These are phyloP conservation scores for Hygrophila difformis DNA, from an alignment of 257 asterid species.

Conservation along the genomic window DNA sequence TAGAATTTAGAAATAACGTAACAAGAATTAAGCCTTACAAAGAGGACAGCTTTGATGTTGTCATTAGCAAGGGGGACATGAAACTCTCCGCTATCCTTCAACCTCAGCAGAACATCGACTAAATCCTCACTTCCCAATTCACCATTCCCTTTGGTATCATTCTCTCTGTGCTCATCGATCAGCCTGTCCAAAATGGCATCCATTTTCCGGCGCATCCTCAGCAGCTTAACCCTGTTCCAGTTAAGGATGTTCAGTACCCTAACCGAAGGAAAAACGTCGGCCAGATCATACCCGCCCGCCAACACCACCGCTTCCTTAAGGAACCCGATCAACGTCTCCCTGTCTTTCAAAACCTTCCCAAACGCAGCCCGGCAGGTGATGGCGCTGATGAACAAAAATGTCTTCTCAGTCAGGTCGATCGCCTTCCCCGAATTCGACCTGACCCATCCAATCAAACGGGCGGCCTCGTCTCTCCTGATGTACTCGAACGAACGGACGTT, in stretches of 20 bases:
- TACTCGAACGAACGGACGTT: neutral
- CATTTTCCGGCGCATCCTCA: constrained; percentile 3
- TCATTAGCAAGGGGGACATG: neutral
- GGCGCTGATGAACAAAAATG: constrained; percentile 1
- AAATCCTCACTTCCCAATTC: constrained; percentile 14
- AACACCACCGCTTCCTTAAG: neutral
- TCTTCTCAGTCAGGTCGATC: constrained; percentile 1
- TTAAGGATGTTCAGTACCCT: constrained; percentile 10
- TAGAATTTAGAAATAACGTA: too few species aligned
- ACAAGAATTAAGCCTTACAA: constrained; percentile 9
- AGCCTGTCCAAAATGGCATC: constrained; percentile 9
- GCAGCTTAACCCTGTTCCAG: neutral
- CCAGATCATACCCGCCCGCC: constrained; percentile 12
- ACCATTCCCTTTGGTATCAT: neutral
- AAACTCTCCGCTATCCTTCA: constrained; percentile 9
- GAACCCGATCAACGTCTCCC: constrained; percentile 1
- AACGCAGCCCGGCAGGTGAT: constrained; percentile 10
- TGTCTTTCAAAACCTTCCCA: constrained; percentile 9
- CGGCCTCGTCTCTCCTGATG: constrained; percentile 8
- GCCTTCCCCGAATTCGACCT: neutral
- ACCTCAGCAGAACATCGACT: constrained; percentile 20
- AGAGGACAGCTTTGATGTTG: constrained; percentile 20
- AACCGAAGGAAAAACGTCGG: constrained; percentile 20
- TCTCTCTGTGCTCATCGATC: constrained; percentile 13
- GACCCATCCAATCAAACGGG: neutral